Evolutionary conservation across 176 grass and related monocot species (phyloP).

Genomic region (Oropetium thomaeum): DNA sequence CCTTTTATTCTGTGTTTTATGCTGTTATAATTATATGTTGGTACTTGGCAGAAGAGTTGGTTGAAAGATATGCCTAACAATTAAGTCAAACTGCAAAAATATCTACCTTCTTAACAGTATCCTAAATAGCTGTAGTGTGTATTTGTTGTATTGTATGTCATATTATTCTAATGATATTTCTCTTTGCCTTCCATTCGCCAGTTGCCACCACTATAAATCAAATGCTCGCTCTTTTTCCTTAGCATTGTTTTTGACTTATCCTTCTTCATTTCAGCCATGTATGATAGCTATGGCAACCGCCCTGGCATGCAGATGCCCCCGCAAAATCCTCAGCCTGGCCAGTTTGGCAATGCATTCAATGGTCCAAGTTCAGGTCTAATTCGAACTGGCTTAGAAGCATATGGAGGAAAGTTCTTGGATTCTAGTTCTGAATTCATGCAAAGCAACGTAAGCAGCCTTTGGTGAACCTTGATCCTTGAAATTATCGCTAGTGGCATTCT

Average conservation of each 20-base stretch:
- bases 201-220: background rate
- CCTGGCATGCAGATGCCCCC: conserved; percentile 50
- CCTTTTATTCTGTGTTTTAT: background rate
- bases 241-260: background rate
- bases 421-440: conserved; percentile 98
- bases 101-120: background rate
- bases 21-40: background rate
- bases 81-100: background rate
- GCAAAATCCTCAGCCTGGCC: conserved; percentile 52
- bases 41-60: background rate
- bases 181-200: background rate
- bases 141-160: background rate
- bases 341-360: conserved; percentile 67
- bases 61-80: background rate
- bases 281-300: conserved; percentile 48
- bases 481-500: background rate
- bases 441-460: conserved; percentile 60
- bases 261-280: conserved; percentile 70
- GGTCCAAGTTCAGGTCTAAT: conserved; percentile 70
- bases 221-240: background rate
- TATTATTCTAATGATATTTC: background rate
- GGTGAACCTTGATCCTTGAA: background rate
- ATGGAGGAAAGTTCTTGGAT: conserved; percentile 67
- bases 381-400: conserved; percentile 57
- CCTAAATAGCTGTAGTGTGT: background rate